Base-by-base conservation (phyloP, 805 yeast species). In the Yarrowia divulgata region DNA sequence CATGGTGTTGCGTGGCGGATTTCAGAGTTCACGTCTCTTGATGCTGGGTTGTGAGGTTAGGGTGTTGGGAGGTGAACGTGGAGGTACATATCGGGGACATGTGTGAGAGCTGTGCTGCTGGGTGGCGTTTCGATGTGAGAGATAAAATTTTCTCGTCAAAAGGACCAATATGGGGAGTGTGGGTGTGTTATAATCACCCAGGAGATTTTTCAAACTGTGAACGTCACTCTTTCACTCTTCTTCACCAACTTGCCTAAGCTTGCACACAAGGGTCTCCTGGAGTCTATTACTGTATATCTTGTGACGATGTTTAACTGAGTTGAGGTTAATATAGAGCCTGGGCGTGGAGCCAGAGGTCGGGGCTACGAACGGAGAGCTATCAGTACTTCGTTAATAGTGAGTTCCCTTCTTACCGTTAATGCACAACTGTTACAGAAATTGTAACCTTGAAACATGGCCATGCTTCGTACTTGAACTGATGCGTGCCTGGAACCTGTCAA, bases 1-100 rank as follows among this genome's bases (percentile, higher is more conserved):
- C 52, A 60, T 60, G 42, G 50, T 60, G 66, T 60, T 60, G 66
- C 66, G 66, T 60, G 66, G 66, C 66, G 52, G 50, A 18, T 43
- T 8, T 34, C 52, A 60, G 66, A 60, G 66, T 60, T 45, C 52
- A 45, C 66, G 50, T 60, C 40, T 60, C 19, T 14, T 48, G 19
- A 49, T 49, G 54, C 54, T 16, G 49, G 8, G 32, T 18, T 13
- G 13, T 32, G 50, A 34, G 52, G 50, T 60, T 43, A 32, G 50
- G 52, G 49, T 34, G 66, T 39, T 60, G 66, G 66, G 52, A 34
- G 52, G 18, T 40, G 19, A 32, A 37, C 43, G 60, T 37, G 63
- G 48, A 34, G 58, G 43, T 39, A 16, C 42, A 23, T 23, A 23
- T 23, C 12, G 34, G 18, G 55, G 16, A 34, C 40, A 50, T 35